Conservation (phyloP, 805 yeast species). For the Candida mattraensis region DNA sequence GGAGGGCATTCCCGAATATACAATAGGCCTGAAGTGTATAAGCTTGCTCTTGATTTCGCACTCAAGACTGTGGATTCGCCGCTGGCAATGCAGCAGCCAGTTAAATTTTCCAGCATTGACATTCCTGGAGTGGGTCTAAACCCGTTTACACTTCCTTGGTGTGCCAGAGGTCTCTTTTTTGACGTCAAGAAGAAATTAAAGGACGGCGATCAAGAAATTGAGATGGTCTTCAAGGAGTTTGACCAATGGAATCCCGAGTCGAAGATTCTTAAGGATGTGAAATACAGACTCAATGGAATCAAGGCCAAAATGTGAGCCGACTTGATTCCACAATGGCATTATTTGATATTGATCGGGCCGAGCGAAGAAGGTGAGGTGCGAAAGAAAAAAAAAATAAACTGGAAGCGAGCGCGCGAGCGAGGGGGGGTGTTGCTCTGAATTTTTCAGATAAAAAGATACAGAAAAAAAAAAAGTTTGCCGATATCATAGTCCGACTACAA, state of each 20-base stretch:
- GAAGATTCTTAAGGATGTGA: conserved; percentile 78
- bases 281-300: conserved; percentile 48
- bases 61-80: conserved; percentile 60
- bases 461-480: too few relatives aligned
- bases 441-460: too few relatives aligned
- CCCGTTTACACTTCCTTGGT: conserved; percentile 91
- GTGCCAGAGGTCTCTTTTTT: conserved; percentile 76
- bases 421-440: too few relatives aligned
- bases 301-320: conserved; percentile 28
- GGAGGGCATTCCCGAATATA: conserved; percentile 93
- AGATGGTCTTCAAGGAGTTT: conserved; percentile 63
- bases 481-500: too few relatives aligned
- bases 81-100: conserved; percentile 29
- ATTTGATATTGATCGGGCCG: neutral
- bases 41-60: conserved; percentile 70
- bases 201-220: conserved; percentile 56
- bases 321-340: neutral
- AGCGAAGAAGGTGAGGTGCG: neutral
- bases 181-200: conserved; percentile 40
- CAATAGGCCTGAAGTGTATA: conserved; percentile 82
- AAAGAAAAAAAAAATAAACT: conserved; percentile 1
- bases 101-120: conserved; percentile 43
- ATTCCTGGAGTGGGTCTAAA: conserved; percentile 69
- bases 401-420: too few relatives aligned
- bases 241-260: conserved; percentile 87